phyloP scores from a whole-genome alignment of 148 eudicot genomes.

The Rhododendron mucronatum region DNA sequence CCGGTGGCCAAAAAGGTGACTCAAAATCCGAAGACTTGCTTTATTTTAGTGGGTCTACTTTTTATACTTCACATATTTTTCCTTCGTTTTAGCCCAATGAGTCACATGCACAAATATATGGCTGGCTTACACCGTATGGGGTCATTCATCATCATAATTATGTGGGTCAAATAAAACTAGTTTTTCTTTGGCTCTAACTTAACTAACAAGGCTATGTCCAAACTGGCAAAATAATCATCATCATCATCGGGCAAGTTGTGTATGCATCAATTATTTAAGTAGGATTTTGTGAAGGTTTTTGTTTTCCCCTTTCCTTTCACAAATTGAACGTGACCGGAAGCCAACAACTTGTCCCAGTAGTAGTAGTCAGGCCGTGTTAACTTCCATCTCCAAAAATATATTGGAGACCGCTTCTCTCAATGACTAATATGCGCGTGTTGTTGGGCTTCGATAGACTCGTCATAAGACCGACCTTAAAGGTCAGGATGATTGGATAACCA shows the following conservation, averaged over 20 bases:
- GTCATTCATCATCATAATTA: neutral
- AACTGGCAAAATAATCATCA: no score
- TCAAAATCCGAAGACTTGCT: neutral
- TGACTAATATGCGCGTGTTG: neutral
- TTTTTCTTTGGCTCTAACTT: neutral
- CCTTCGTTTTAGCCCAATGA: neutral
- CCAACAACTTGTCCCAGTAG: neutral
- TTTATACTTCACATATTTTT: neutral
- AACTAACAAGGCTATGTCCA: neutral
- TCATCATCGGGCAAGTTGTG: no score
- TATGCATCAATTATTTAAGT: no score
- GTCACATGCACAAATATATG: no score
- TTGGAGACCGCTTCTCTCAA: neutral
- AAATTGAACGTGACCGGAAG: neutral
- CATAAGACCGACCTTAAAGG: neutral
- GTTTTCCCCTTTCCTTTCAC: neutral
- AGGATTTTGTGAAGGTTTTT: no score
- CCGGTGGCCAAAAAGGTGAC: neutral
- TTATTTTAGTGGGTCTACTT: neutral
- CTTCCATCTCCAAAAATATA: neutral
- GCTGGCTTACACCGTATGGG: neutral
- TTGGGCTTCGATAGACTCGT: neutral
- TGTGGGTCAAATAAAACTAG: neutral
- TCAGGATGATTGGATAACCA: neutral
- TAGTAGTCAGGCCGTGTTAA: neutral